Base-by-base conservation (phyloP, 768 basidiomycete genomes). In the Boletus subparvulus region DNA sequence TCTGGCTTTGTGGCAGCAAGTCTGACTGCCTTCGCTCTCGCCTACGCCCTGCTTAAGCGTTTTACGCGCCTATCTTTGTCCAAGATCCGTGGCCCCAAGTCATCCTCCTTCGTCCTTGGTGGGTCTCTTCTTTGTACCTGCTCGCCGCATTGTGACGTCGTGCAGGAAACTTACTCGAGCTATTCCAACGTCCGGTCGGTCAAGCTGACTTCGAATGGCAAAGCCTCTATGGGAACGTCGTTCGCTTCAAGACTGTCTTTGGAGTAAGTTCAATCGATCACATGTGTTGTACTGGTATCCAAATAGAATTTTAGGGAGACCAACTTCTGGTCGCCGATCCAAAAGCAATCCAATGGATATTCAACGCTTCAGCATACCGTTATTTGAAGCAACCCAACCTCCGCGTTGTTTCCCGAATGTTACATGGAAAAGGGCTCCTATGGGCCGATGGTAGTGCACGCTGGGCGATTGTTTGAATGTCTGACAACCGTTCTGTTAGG, bases 151-250 rank as follows among this genome's bases (percentile, higher is more conserved):
- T 26, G 28, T 28, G 6, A 28, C 28, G 28, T 28, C 28, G 28
- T 28, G 6, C 28, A 28, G 28, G 28, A 28, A 28, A 28, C 28
- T 40, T 72, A 39, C 47, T 55, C 4, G 68, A 74, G n/a, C 12
- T 73, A 16, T 68, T 62, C 35, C 73, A 65, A 58, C 52, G 51
- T 35, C 61, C 69, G 3, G 61, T 54, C 19, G 73, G 60, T 41
- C 56, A 65, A 39, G 47, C 59, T 12, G 72, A 73, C 49, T 70
- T 73, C 49, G 59, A 61, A 53, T 73, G 72, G 72, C 67, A 72
- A 41, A 49, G 33, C 7, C 56, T 50, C 19, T 74, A 74, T 53
- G 72, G 72, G 6, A 47, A 63, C 40, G 17, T 74, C 17, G 52
- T 73, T 33, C 62, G 68, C 7, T 60, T 72, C 57, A 72, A 70